Evolutionary conservation across 768 basidiomycete genomes (phyloP).

Genomic region (Leccinum subgranulosum): DNA sequence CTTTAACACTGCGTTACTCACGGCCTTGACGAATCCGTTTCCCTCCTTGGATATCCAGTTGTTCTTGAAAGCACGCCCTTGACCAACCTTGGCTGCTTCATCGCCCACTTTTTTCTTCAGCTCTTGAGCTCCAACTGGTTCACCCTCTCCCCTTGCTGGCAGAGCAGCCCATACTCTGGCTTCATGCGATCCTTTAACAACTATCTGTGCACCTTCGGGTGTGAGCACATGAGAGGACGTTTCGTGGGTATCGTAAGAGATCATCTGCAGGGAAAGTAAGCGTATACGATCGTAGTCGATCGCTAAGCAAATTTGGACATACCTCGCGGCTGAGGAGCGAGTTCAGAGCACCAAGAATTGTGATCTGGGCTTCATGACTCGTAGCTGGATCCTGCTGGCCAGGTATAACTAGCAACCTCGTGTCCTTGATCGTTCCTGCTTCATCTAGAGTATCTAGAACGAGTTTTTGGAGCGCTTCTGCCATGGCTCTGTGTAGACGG

Average conservation of each 20-base stretch:
- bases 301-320: slow-evolving; percentile 23
- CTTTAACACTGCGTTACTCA: slow-evolving; percentile 37
- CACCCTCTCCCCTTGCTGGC: slow-evolving; percentile 65
- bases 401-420: slow-evolving; percentile 64
- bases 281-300: slow-evolving; percentile 1
- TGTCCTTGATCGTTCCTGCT: slow-evolving; percentile 57
- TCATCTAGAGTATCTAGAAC: slow-evolving; percentile 70
- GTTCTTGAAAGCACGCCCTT: slow-evolving; percentile 94
- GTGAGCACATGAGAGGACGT: slow-evolving; percentile 71
- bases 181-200: slow-evolving; percentile 86
- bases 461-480: slow-evolving; percentile 77
- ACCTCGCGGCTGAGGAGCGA: slow-evolving; percentile 86
- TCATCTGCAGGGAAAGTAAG: slow-evolving; percentile 57
- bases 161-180: slow-evolving; percentile 89
- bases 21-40: slow-evolving; percentile 79
- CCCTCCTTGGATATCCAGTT: slow-evolving; percentile 96
- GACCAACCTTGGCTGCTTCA: slow-evolving; percentile 89
- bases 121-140: slow-evolving; percentile 61
- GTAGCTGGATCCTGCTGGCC: slow-evolving; percentile 55
- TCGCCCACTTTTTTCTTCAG: slow-evolving; percentile 79
- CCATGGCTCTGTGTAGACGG: slow-evolving; percentile 40
- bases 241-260: slow-evolving; percentile 77
- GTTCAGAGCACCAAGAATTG: slow-evolving; percentile 87
- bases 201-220: slow-evolving; percentile 78
- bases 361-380: slow-evolving; percentile 75